A percentile compares a stretch with the other conserved stretches of the same genome.
phyloP scores from a whole-genome alignment of 2,329 filamentous ascomycete genomes.

The Stagonosporopsis cucurbitacearum region DNA sequence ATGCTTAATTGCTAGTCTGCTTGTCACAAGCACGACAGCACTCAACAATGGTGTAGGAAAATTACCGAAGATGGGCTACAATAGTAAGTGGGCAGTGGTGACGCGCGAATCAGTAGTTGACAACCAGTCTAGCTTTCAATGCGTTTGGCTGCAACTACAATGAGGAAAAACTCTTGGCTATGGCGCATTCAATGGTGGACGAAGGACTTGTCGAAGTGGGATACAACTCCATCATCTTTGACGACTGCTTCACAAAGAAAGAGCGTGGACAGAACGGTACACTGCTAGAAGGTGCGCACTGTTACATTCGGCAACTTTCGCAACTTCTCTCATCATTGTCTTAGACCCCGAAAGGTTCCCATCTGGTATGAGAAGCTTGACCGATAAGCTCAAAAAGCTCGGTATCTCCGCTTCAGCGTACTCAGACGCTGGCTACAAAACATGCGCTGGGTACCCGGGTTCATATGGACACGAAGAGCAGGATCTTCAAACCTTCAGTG shows the following conservation, averaged over 20 bases:
- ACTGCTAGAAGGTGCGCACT: slow-evolving; percentile 4
- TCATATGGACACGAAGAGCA: slow-evolving; percentile 54
- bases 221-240: slow-evolving; percentile 19
- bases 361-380: slow-evolving; percentile 14
- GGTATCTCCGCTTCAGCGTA: slow-evolving; percentile 48
- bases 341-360: slow-evolving; percentile 15
- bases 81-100: neutral
- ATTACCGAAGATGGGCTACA: slow-evolving; percentile 18
- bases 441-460: slow-evolving; percentile 63
- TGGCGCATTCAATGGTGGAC: slow-evolving; percentile 12
- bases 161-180: slow-evolving; percentile 10
- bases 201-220: slow-evolving; percentile 17
- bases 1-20: neutral
- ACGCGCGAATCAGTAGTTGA: neutral
- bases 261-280: slow-evolving; percentile 9
- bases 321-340: neutral
- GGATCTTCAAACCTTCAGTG: slow-evolving; percentile 62
- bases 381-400: slow-evolving; percentile 9
- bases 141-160: slow-evolving; percentile 15
- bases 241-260: slow-evolving; percentile 19
- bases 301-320: rapidly evolving
- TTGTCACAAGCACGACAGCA: neutral
- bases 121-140: slow-evolving; percentile 1
- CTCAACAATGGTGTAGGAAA: slow-evolving; percentile 15
- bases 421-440: slow-evolving; percentile 57